Percentiles rank a stretch among this genome's conserved stretches.
Conservation (phyloP, 139 green algal species). For the Picochlorum sp. region DNA sequence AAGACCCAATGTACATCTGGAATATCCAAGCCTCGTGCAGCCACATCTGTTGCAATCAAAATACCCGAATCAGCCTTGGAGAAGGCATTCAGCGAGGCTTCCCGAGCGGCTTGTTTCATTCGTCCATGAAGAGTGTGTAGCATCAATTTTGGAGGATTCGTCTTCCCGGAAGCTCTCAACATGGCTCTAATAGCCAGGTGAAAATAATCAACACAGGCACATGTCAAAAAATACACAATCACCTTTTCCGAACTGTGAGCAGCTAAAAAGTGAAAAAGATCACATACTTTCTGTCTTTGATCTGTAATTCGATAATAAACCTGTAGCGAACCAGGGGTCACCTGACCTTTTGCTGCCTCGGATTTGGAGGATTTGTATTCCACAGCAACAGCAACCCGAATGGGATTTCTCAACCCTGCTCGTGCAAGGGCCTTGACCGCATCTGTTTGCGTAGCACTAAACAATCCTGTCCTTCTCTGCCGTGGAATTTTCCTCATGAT, state of each 20-base stretch:
- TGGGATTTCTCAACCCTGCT: constrained; percentile 87
- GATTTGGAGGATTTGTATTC: constrained; percentile 2
- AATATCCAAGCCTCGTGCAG: constrained; percentile 88
- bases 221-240: constrained; percentile 95
- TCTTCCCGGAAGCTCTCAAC: not conserved
- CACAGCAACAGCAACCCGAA: constrained; percentile 42
- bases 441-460: constrained; percentile 93
- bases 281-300: constrained; percentile 57
- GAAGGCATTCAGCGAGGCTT: constrained; percentile 62
- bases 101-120: constrained; percentile 80
- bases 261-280: constrained; percentile 52
- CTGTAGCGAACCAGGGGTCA: constrained; percentile 58
- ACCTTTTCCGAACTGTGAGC: constrained; percentile 57
- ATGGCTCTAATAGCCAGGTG: constrained; percentile 15
- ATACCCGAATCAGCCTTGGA: constrained; percentile 34
- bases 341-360: constrained; percentile 21
- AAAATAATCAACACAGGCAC: constrained; percentile 78
- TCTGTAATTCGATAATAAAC: constrained; percentile 48
- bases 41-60: constrained; percentile 89
- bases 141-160: not conserved
- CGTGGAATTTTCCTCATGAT: constrained; percentile 78
- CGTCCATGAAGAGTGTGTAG: constrained; percentile 68
- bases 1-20: constrained; percentile 77
- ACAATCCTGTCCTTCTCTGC: constrained; percentile 84
- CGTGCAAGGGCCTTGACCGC: constrained; percentile 74